phyloP scores from a whole-genome alignment of 179 eudicot species.

The Heliamphora ciliata region DNA sequence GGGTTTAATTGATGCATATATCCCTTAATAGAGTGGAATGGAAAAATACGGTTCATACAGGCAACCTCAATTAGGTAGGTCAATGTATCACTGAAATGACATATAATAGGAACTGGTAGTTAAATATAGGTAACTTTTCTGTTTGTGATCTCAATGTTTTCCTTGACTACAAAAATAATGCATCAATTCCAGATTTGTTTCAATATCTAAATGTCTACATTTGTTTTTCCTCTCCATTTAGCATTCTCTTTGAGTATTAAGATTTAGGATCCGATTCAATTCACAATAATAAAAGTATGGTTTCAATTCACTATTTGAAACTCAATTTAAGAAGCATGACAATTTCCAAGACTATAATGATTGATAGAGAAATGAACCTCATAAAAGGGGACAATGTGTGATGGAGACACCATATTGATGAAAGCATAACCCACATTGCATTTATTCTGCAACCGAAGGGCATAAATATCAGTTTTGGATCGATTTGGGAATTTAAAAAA shows the following conservation, averaged over 20 bases:
- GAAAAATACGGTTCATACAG: not conserved
- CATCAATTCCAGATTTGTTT: not conserved
- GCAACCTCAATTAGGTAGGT: not conserved
- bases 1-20: not conserved
- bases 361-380: slow-evolving; percentile 28
- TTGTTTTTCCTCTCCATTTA: not conserved
- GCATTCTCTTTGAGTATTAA: not conserved
- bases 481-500: not conserved
- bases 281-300: too few relatives aligned
- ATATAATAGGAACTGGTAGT: not conserved
- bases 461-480: slow-evolving; percentile 7
- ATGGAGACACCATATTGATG: slow-evolving; percentile 57
- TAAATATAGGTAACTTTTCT: not conserved
- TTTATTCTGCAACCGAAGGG: slow-evolving; percentile 38
- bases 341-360: not conserved
- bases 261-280: not conserved
- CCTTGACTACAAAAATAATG: not conserved
- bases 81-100: not conserved
- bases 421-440: slow-evolving; percentile 65
- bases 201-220: not conserved
- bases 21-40: not conserved
- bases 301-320: not conserved
- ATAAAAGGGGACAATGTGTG: slow-evolving; percentile 42
- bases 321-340: not conserved
- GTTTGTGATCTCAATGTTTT: not conserved